A percentile compares a stretch with the other conserved stretches of the same genome.
Evolutionary conservation across 108 stramenopile species (phyloP).

Genomic region (Bacterosira constricta): DNA sequence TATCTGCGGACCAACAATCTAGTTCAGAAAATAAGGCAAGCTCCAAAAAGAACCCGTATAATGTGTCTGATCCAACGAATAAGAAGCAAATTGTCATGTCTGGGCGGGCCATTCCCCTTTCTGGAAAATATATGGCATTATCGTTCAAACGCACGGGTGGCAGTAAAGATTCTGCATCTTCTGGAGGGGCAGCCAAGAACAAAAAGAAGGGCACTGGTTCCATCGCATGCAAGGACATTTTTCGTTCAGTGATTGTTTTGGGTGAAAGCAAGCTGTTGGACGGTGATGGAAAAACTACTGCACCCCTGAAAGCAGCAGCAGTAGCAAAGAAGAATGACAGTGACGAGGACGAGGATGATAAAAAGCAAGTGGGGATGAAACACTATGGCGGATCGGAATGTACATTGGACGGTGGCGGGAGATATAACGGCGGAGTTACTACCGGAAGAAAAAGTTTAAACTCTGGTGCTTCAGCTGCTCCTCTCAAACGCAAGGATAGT

Average conservation of each 20-base stretch:
- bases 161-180: slow-evolving; percentile 22
- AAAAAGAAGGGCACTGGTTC: slow-evolving; percentile 58
- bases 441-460: slow-evolving; percentile 10
- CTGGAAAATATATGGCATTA: slow-evolving; percentile 41
- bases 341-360: not conserved
- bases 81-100: slow-evolving; percentile 37
- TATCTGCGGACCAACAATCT: slow-evolving; percentile 2
- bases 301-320: not conserved
- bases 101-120: slow-evolving; percentile 38
- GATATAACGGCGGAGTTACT: not conserved
- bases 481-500: slow-evolving; percentile 12
- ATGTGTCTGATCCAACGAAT: not conserved
- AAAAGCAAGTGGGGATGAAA: not conserved
- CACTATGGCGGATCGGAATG: slow-evolving; percentile 80
- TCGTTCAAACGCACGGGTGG: slow-evolving; percentile 49
- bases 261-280: slow-evolving; percentile 53
- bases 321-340: not conserved
- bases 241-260: slow-evolving; percentile 75
- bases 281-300: not conserved
- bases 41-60: too few relatives aligned
- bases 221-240: slow-evolving; percentile 63
- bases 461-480: not conserved
- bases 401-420: slow-evolving; percentile 65
- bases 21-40: too few relatives aligned
- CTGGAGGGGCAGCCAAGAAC: slow-evolving; percentile 41